Evolutionary conservation across 305 asterid species (phyloP).

Genomic region (Withania somnifera): DNA sequence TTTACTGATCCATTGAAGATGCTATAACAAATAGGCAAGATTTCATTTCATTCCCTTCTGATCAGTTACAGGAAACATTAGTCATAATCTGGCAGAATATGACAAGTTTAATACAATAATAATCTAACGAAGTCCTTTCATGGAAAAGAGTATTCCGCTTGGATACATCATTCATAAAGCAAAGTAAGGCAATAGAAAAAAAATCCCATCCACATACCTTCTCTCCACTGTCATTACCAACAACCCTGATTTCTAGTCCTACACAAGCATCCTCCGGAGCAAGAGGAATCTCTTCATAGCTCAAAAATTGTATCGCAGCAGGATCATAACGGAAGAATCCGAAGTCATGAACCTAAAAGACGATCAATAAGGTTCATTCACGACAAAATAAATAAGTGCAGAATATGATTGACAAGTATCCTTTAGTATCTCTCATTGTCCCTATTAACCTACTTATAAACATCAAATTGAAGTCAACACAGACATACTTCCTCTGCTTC

Average conservation of each 20-base stretch:
- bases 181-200: neutral
- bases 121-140: neutral
- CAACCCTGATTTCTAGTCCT: constrained; percentile 97
- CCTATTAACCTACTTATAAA: neutral
- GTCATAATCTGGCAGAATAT: neutral
- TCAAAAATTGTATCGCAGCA: constrained; percentile 77
- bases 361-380: neutral
- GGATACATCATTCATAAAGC: neutral
- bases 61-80: neutral
- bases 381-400: neutral
- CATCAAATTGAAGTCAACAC: neutral
- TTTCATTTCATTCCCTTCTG: constrained; percentile 2
- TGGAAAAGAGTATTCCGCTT: neutral
- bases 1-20: neutral
- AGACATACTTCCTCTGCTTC: neutral
- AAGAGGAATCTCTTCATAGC: constrained; percentile 93
- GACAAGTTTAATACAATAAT: neutral
- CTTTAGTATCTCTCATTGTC: neutral
- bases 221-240: constrained; percentile 99
- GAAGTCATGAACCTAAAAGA: constrained; percentile 81
- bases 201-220: constrained; percentile 42
- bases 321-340: constrained; percentile 95
- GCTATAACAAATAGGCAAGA: neutral
- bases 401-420: neutral
- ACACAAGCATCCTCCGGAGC: constrained; percentile 97